Conservation (phyloP, 768 basidiomycete species). For the Lentinula sp. region DNA sequence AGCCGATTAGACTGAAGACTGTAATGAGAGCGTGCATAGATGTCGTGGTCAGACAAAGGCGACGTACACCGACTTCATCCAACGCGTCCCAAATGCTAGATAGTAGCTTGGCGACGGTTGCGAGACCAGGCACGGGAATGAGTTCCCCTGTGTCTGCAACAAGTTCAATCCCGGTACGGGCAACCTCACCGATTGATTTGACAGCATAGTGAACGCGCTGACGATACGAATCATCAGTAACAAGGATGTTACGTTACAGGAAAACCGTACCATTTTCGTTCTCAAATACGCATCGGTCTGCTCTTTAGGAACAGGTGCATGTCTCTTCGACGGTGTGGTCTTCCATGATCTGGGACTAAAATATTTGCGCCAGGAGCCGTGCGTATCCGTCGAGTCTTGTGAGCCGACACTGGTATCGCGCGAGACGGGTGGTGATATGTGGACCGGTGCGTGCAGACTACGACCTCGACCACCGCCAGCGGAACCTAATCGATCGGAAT, state of each 20-base stretch:
- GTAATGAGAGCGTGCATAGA: background rate
- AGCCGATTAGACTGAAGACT: slow-evolving; percentile 38
- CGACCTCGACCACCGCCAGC: background rate
- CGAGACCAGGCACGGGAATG: slow-evolving; percentile 4
- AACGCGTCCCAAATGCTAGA: background rate
- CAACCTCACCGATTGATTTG: background rate
- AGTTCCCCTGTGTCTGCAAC: slow-evolving; percentile 1
- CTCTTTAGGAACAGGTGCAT: background rate
- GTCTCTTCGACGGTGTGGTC: background rate
- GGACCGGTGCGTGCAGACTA: background rate
- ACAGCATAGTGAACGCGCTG: slow-evolving; percentile 1
- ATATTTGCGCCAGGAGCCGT: background rate
- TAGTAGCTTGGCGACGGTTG: background rate
- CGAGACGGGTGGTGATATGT: background rate
- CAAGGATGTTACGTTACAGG: background rate
- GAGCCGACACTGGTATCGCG: slow-evolving; percentile 1
- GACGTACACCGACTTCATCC: slow-evolving; percentile 3
- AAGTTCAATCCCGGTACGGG: background rate
- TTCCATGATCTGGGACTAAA: slow-evolving; percentile 4
- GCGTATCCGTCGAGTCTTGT: background rate
- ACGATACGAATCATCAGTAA: background rate
- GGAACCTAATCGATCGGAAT: background rate
- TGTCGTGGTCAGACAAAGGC: background rate
- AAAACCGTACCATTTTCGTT: background rate
- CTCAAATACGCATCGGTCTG: slow-evolving; percentile 4